phyloP scores from a whole-genome alignment of 2,329 filamentous ascomycete genomes.

The Sclerotinia spermophila region DNA sequence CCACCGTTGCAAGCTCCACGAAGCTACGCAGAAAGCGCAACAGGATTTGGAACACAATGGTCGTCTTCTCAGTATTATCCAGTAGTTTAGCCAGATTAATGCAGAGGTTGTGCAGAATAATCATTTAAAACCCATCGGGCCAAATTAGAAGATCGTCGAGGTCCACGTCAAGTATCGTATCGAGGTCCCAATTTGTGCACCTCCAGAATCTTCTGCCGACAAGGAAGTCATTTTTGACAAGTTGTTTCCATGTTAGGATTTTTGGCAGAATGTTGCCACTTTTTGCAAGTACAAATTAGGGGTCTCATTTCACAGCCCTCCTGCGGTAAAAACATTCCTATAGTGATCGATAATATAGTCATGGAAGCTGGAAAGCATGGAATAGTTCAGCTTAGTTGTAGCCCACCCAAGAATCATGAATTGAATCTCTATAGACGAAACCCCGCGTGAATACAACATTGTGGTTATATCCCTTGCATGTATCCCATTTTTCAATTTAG shows the following conservation, averaged over 20 bases:
- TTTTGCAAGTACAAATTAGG: not conserved
- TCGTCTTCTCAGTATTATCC: not conserved
- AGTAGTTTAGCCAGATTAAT: not conserved
- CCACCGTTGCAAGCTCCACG: not conserved
- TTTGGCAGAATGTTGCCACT: not conserved
- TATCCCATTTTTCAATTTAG: constrained; percentile 1
- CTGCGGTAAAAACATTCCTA: not conserved
- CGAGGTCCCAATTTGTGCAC: not conserved
- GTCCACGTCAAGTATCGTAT: not conserved
- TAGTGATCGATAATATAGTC: not conserved
- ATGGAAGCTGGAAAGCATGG: not conserved
- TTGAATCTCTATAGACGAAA: not conserved
- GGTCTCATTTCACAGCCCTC: not conserved
- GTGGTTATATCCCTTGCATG: not conserved
- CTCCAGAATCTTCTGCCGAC: not conserved
- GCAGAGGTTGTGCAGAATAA: not conserved
- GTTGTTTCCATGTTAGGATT: not conserved
- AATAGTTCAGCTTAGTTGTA: not conserved
- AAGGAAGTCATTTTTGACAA: not conserved
- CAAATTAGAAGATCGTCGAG: not conserved
- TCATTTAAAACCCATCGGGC: not conserved
- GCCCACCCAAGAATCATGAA: not conserved
- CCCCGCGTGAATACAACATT: not conserved
- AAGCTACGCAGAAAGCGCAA: not conserved
- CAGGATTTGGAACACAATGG: not conserved